A percentile compares a stretch with the other conserved stretches of the same genome.
Conservation (phyloP, 2,329 filamentous ascomycete genomes). For the Trichoderma koningiopsis region DNA sequence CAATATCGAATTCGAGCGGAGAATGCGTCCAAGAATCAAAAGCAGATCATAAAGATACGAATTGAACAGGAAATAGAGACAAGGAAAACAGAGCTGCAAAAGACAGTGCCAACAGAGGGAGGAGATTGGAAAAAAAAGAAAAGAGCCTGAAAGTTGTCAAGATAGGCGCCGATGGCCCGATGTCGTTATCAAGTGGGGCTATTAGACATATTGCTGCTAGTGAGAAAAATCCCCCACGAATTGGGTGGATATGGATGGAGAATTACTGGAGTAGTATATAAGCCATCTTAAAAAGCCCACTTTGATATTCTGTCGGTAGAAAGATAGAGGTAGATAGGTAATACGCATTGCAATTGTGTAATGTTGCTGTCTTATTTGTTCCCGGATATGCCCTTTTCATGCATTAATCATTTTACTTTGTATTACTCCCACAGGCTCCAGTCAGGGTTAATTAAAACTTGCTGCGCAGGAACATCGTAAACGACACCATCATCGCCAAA, state of each 20-base stretch:
- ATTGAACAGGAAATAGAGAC: neutral
- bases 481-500: neutral
- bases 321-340: neutral
- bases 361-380: neutral
- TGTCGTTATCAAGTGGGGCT: slow-evolving; percentile 27
- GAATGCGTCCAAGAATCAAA: neutral
- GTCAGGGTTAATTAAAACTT: neutral
- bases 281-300: neutral
- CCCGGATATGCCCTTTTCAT: neutral
- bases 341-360: neutral
- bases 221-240: slow-evolving; percentile 20
- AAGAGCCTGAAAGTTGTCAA: slow-evolving; percentile 1
- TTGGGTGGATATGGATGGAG: slow-evolving; percentile 13
- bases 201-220: neutral
- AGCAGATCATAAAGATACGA: neutral
- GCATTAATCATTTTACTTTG: neutral
- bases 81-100: neutral
- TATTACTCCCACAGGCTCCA: slow-evolving; percentile 20
- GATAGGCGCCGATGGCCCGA: slow-evolving; percentile 27
- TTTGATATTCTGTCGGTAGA: neutral
- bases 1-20: neutral
- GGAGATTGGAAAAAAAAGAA: slow-evolving; percentile 26
- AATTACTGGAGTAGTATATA: neutral
- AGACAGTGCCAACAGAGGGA: neutral
- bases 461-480: neutral